Percentiles rank a stretch among this genome's conserved stretches.
phyloP scores from a whole-genome alignment of 208 protist species.

The Zelonia costaricensis region DNA sequence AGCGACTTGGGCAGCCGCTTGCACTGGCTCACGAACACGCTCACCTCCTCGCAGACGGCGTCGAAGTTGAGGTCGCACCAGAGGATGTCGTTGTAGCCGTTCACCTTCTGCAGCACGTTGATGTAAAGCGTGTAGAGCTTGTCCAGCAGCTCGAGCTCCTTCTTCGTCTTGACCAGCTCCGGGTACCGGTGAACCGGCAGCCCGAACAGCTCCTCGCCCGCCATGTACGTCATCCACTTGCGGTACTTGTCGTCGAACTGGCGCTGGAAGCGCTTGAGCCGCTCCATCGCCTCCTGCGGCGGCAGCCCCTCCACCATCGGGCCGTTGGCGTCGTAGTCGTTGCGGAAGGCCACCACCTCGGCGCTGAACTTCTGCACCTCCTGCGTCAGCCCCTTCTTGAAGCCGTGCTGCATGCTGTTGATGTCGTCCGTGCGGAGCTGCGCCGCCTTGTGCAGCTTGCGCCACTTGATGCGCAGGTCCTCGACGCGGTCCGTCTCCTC shows the following conservation, averaged over 20 bases:
- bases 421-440: constrained; percentile 88
- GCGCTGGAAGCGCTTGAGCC: constrained; percentile 95
- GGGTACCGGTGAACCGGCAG: constrained; percentile 94
- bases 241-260: constrained; percentile 96
- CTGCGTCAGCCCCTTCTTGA: constrained; percentile 93
- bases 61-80: constrained; percentile 96
- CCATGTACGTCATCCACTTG: constrained; percentile 94
- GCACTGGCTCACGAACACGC: constrained; percentile 90
- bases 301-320: constrained; percentile 94
- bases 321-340: constrained; percentile 96
- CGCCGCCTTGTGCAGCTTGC: constrained; percentile 85
- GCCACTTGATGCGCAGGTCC: constrained; percentile 93
- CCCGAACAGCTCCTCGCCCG: constrained; percentile 96
- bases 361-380: constrained; percentile 94
- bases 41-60: constrained; percentile 92
- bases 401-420: constrained; percentile 89
- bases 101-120: constrained; percentile 94
- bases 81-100: constrained; percentile 94
- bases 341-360: constrained; percentile 93
- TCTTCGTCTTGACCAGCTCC: constrained; percentile 93
- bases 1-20: constrained; percentile 93
- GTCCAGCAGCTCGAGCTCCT: constrained; percentile 94
- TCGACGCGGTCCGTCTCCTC: constrained; percentile 96
- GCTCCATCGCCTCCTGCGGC: constrained; percentile 94
- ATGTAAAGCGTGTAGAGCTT: constrained; percentile 96